A percentile compares a stretch with the other conserved stretches of the same genome.
These are phyloP conservation scores for Chrysoporthe austroafricana DNA, from an alignment of 2,329 filamentous ascomycete species.

Conservation along the genomic window DNA sequence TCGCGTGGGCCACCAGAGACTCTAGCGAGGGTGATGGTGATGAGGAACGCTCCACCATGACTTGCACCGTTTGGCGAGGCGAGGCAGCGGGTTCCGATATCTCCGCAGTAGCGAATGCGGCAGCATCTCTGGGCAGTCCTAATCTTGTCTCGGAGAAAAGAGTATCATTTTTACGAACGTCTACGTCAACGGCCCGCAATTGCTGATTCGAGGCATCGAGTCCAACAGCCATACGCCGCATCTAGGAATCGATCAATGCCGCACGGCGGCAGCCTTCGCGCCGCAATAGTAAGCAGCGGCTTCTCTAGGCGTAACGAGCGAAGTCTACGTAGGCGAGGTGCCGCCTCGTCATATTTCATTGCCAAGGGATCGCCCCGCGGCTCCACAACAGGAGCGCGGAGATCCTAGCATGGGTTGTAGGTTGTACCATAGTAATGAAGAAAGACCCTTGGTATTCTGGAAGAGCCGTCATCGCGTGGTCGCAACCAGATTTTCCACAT, in stretches of 20 bases:
- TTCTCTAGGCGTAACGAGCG: not conserved
- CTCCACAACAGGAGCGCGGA: not conserved
- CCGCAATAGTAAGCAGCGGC: not conserved
- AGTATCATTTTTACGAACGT: not conserved
- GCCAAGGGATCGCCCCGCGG: not conserved
- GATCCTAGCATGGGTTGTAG: not conserved
- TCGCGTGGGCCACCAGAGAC: not conserved
- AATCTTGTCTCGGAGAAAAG: slow-evolving; percentile 8
- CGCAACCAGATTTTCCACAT: not conserved
- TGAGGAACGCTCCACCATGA: not conserved
- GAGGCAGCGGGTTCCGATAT: not conserved
- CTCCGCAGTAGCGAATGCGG: not conserved
- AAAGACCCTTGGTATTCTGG: not conserved
- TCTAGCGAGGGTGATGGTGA: not conserved
- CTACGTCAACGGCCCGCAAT: not conserved
- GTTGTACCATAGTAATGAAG: not conserved
- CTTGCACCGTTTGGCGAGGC: not conserved
- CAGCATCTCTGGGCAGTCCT: not conserved
- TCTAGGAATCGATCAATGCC: not conserved
- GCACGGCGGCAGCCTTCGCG: not conserved
- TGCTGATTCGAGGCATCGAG: not conserved
- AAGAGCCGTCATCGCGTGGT: not conserved
- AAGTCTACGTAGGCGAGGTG: not conserved
- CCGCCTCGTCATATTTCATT: not conserved
- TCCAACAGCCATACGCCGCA: not conserved